Base-by-base conservation (phyloP, 306 rosid species). In the Quercus dentata region DNA sequence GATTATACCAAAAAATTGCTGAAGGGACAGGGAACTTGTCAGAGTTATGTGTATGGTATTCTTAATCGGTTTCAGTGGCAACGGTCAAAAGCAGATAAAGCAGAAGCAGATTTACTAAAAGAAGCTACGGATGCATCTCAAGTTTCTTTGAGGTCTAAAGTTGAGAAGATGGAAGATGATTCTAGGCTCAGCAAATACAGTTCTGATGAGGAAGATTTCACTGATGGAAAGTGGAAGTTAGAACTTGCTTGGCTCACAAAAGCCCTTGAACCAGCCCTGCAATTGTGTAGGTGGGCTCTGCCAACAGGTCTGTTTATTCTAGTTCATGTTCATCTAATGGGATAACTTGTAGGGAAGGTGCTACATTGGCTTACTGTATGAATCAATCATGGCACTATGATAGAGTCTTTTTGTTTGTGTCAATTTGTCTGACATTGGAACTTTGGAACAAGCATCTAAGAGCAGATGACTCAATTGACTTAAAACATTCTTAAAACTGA, bases 171-270 rank as follows among this genome's bases (percentile, higher is more conserved):
- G 13, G 86, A 51, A 30, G 70, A 81, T 30, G 82, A 69, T 80
- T 59, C 82, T 54, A 73, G 81, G 49, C 58, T 81, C 78, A 72
- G 85, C 41, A 85, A 83, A 62, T 87, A 77, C 69, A 77, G 75
- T 67, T 81, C 89, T 71, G 88, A 84, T 19, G 89, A 85, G 55
- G 97, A 92, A 75, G 87, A 87, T 81, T 69, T 83, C 41, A 68
- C 83, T 1, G 91, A 90, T 78, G 85, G 79, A 74, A 90, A 89
- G 71, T 86, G 91, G 91, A 90, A 87, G 84, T 68, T 87, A 55
- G 97, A 96, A 89, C 83, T 89, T 79, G 94, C 92, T 80, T 96
- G 99, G 98, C 87, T 91, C 61, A 76, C 98, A 17, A 96, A 86
- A 86, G 91, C 96, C 75, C 88, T 95, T 69, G 97, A 93, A 85